Percentiles rank a stretch among this genome's conserved stretches.
These are phyloP conservation scores for Intubia oerlemansii DNA, from an alignment of 2,329 filamentous ascomycete species.

Conservation along the genomic window DNA sequence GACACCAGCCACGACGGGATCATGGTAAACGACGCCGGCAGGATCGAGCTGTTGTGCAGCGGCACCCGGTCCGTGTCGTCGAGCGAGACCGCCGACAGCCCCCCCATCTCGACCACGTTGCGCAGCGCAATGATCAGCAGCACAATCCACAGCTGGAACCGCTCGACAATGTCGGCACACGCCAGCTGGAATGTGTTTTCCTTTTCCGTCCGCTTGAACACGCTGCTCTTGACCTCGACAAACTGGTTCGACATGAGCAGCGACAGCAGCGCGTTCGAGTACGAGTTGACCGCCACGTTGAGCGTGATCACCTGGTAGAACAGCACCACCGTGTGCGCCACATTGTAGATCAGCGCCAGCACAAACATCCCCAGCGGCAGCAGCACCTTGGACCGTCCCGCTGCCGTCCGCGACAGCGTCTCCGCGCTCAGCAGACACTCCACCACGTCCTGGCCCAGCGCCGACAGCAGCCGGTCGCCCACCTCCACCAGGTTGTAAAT, in stretches of 20 bases:
- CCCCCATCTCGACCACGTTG: constrained; percentile 89
- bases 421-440: constrained; percentile 91
- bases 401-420: constrained; percentile 67
- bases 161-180: constrained; percentile 88
- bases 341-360: constrained; percentile 70
- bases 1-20: constrained; percentile 59
- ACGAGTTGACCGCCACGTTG: constrained; percentile 96
- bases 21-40: constrained; percentile 80
- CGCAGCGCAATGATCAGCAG: constrained; percentile 86
- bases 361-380: constrained; percentile 82
- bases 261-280: constrained; percentile 86
- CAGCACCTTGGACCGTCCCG: constrained; percentile 78
- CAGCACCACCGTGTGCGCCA: constrained; percentile 65
- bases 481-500: constrained; percentile 97
- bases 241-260: constrained; percentile 94
- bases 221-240: constrained; percentile 93
- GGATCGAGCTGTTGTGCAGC: constrained; percentile 47
- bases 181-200: constrained; percentile 94
- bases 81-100: constrained; percentile 36
- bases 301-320: constrained; percentile 97
- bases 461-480: constrained; percentile 71
- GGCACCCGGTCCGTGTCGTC: constrained; percentile 27
- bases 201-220: constrained; percentile 98
- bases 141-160: constrained; percentile 96
- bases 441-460: constrained; percentile 84